Evolutionary conservation across 2,329 filamentous ascomycete species (phyloP).

Genomic region (Sclerotinia spermophila): DNA sequence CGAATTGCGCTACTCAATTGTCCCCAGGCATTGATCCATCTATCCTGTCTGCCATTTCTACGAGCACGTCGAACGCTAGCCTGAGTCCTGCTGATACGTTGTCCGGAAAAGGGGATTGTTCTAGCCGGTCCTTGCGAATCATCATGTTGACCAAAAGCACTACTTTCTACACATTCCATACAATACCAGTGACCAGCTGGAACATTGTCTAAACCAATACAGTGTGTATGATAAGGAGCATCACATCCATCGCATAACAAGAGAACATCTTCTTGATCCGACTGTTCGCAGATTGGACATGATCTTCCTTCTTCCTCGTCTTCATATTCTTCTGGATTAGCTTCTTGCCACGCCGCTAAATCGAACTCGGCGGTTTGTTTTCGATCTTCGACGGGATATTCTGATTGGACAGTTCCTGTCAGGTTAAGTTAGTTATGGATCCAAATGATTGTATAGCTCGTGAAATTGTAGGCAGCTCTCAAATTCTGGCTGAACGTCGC

Average conservation of each 20-base stretch:
- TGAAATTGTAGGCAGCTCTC: background rate
- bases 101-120: conserved; percentile 17
- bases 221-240: conserved; percentile 86
- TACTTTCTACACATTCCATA: conserved; percentile 63
- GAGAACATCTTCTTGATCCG: conserved; percentile 78
- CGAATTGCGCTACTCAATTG: conserved; percentile 58
- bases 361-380: conserved; percentile 90
- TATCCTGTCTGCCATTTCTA: conserved; percentile 64
- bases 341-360: conserved; percentile 67
- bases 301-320: conserved; percentile 65
- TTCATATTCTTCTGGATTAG: conserved; percentile 59
- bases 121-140: background rate
- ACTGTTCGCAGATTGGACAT: conserved; percentile 79
- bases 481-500: background rate
- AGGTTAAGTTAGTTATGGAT: conserved; percentile 22
- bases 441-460: background rate
- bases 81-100: conserved; percentile 48
- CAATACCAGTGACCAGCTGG: conserved; percentile 86
- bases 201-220: conserved; percentile 74
- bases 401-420: conserved; percentile 52
- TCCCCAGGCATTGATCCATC: conserved; percentile 87
- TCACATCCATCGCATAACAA: conserved; percentile 92
- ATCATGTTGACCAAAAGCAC: background rate
- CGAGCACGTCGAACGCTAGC: conserved; percentile 52
- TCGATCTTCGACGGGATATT: conserved; percentile 71